A percentile compares a stretch with the other conserved stretches of the same genome.
phyloP scores from a whole-genome alignment of 345 rosid genomes.

The Bretschneidera sinensis region DNA sequence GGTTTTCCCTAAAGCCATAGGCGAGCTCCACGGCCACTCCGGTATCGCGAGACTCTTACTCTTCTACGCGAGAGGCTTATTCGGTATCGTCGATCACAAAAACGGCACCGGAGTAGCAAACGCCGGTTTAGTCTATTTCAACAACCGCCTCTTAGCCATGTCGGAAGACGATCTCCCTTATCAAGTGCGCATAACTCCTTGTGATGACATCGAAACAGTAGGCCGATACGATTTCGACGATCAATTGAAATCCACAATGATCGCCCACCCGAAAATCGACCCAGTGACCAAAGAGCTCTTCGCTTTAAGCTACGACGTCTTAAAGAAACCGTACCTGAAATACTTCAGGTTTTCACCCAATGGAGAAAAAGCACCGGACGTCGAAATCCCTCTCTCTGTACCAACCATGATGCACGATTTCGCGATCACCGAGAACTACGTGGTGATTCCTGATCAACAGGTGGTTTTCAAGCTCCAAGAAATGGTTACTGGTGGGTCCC shows the following conservation, averaged over 20 bases:
- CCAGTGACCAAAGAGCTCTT: constrained; percentile 65
- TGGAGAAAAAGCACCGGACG: constrained; percentile 71
- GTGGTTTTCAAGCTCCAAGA: constrained; percentile 83
- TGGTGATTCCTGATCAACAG: constrained; percentile 90
- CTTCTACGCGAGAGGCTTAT: constrained; percentile 65
- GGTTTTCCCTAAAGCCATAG: constrained; percentile 84
- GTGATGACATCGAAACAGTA: constrained; percentile 73
- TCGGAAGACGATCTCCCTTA: constrained; percentile 92
- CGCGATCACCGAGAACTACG: constrained; percentile 77
- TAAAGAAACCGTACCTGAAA: constrained; percentile 72
- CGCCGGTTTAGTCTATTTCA: constrained; percentile 83
- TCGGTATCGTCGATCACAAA: constrained; percentile 55
- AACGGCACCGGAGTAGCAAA: constrained; percentile 84
- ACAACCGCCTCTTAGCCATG: constrained; percentile 74
- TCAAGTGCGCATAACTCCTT: constrained; percentile 53
- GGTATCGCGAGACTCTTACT: constrained; percentile 71
- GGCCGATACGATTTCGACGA: constrained; percentile 63
- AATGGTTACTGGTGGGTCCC: constrained; percentile 85
- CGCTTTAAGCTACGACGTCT: constrained; percentile 79
- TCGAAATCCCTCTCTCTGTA: constrained; percentile 56
- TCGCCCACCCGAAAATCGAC: constrained; percentile 91
- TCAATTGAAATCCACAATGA: constrained; percentile 67
- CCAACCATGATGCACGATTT: constrained; percentile 98
- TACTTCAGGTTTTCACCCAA: constrained; percentile 63
- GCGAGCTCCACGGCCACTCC: constrained; percentile 82